These are phyloP conservation scores for Nephromyces sp. DNA, from an alignment of 169 alveolate genomes.

Conservation along the genomic window DNA sequence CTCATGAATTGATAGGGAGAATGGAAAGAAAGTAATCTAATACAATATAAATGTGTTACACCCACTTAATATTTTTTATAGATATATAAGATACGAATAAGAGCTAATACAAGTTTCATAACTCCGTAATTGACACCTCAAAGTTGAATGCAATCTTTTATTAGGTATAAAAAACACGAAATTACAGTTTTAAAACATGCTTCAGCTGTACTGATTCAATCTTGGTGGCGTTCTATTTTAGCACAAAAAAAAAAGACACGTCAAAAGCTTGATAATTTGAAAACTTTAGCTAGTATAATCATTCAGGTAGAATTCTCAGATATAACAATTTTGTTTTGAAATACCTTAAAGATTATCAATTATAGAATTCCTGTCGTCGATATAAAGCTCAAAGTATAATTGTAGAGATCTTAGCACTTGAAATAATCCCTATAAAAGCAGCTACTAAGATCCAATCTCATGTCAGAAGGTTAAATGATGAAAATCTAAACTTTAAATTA, in stretches of 20 bases:
- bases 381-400: conserved; percentile 23
- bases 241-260: conserved; percentile 17
- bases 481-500: neutral
- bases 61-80: neutral
- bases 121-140: neutral
- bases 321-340: neutral
- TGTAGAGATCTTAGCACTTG: conserved; percentile 7
- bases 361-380: conserved; percentile 26
- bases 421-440: conserved; percentile 17
- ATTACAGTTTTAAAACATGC: conserved; percentile 40
- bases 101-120: neutral
- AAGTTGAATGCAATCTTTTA: neutral
- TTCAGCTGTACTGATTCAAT: conserved; percentile 51
- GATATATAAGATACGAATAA: neutral
- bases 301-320: conserved; percentile 15
- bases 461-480: conserved; percentile 10
- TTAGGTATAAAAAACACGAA: conserved; percentile 38
- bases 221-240: conserved; percentile 50
- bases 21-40: neutral
- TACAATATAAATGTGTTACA: too few relatives aligned
- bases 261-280: conserved; percentile 7
- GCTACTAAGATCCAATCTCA: conserved; percentile 25
- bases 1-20: neutral
- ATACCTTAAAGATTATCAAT: neutral
- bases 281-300: conserved; percentile 12